Evolutionary conservation across 2,329 filamentous ascomycete species (phyloP), one percentile per base, ranked within the genome.

Genomic region (Xylariaceae sp.): DNA sequence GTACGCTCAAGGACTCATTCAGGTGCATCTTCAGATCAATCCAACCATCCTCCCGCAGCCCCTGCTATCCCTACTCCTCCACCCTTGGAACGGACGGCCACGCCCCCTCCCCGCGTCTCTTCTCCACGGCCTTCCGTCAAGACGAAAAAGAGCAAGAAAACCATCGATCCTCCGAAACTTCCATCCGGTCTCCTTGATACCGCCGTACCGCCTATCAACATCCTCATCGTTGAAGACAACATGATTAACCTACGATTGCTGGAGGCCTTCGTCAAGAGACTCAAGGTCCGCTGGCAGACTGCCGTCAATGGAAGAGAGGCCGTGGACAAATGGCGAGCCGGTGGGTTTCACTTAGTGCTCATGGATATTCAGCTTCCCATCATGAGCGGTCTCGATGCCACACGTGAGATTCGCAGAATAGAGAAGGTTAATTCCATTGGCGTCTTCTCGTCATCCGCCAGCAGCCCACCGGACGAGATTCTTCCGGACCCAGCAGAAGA

Each of bases 301-400:
- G 94, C 94, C 35, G 90, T 95, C 78, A 96, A 97, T 66, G 94
- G 94, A 19, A 83, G 86, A 56, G 92, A 96, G 57, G 94, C 94
- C 2, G 90, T 97, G 27, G 86, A 82, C 53, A 96, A 96, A 71
- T 99, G 94, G 92, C 85, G 89, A 48, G 79, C 80, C 5, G 94
- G 94, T 33, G 94, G 94, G 1, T 97, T 96, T 64, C 94, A 99
- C 71, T 73, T 99, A 56, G 94, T 99, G 14, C 75, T 99, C 47
- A 99, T 99, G 94, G 94, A 99, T 67, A 97, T 99, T 58, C 94
- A 97, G 66, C 77, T 99, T 49, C 94, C 94, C 5, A 86, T 96
- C 62, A 96, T 99, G 91, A 95, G 87, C 59, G 94, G 94, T 1
- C 74, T 99, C 30, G 90, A 96, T 54, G 94, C 94, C 14, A 97